phyloP scores from a whole-genome alignment of 257 asterid species.

The Salvia hispanica region DNA sequence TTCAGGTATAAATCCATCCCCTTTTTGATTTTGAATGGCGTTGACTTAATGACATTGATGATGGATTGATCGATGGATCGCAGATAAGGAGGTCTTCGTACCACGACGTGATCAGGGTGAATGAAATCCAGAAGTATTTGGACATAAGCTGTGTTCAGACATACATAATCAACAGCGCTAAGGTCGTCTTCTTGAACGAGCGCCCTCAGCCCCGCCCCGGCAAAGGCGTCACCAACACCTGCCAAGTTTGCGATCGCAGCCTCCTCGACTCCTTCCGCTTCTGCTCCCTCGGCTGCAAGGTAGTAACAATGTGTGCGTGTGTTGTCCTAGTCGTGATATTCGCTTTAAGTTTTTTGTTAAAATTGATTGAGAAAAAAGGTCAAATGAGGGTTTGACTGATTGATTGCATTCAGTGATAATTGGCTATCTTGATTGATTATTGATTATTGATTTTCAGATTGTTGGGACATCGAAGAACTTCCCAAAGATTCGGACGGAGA shows the following conservation, averaged over 20 bases:
- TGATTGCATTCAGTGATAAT: not conserved
- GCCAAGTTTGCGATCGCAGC: conserved; percentile 77
- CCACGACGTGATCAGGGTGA: conserved; percentile 84
- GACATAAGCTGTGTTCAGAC: conserved; percentile 78
- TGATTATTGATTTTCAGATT: conserved; percentile 44
- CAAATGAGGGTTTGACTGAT: not conserved
- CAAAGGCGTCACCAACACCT: conserved; percentile 81
- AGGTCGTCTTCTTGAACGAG: conserved; percentile 79
- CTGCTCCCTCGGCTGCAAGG: conserved; percentile 97
- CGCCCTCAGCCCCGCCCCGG: conserved; percentile 93
- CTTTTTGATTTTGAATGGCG: conserved; percentile 13
- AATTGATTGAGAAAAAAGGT: not conserved
- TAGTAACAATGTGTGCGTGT: conserved; percentile 37
- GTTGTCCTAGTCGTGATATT: too few relatives aligned
- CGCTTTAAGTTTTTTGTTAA: not conserved
- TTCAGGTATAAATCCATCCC: conserved; percentile 44
- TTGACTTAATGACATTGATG: conserved; percentile 35
- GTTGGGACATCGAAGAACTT: conserved; percentile 69
- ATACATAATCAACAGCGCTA: conserved; percentile 79
- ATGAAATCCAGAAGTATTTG: conserved; percentile 73
- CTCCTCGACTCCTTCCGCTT: conserved; percentile 78
- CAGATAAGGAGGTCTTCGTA: conserved; percentile 91
- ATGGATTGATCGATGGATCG: not conserved
- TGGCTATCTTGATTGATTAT: not conserved
- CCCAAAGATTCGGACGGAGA: conserved; percentile 45